phyloP scores from a whole-genome alignment of 768 basidiomycete genomes.

The Sarcodon aspratus region DNA sequence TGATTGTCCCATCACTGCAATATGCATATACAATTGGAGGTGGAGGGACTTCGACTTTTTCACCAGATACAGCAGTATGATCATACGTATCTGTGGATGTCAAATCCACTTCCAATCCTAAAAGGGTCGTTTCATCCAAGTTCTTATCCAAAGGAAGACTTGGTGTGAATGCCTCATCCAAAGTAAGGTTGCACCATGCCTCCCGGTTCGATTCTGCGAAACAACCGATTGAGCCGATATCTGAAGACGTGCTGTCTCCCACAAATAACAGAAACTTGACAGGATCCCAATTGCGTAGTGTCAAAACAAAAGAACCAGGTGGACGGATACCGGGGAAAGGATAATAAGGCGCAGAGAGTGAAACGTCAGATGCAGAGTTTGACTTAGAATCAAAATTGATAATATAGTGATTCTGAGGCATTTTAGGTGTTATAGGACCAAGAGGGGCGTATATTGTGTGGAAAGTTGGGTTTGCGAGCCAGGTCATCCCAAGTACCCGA shows the following conservation, averaged over 20 bases:
- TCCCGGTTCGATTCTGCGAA: conserved; percentile 16
- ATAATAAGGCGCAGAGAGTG: conserved; percentile 26
- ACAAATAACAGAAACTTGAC: conserved; percentile 29
- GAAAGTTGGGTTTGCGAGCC: conserved; percentile 65
- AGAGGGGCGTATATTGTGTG: conserved; percentile 46
- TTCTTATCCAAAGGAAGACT: conserved; percentile 59
- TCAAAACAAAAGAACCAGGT: conserved; percentile 29
- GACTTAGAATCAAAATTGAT: conserved; percentile 30
- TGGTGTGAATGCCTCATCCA: conserved; percentile 40
- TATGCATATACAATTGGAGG: conserved; percentile 65
- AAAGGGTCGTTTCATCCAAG: conserved; percentile 56
- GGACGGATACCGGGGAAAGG: conserved; percentile 35
- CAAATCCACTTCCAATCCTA: conserved; percentile 56
- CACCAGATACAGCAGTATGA: conserved; percentile 28
- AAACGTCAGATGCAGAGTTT: conserved; percentile 24
- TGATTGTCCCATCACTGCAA: conserved; percentile 67
- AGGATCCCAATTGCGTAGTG: conserved; percentile 33
- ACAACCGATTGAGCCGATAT: conserved; percentile 34
- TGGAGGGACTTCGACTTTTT: conserved; percentile 29
- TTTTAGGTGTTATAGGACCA: conserved; percentile 26
- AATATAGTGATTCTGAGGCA: conserved; percentile 30
- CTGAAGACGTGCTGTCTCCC: conserved; percentile 39
- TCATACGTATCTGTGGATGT: conserved; percentile 33
- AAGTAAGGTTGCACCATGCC: conserved; percentile 30
- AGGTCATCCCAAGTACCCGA: conserved; percentile 42